A percentile compares a stretch with the other conserved stretches of the same genome.
Conservation (phyloP, 2,329 filamentous ascomycete genomes). For the Epichloe brachyelytri region DNA sequence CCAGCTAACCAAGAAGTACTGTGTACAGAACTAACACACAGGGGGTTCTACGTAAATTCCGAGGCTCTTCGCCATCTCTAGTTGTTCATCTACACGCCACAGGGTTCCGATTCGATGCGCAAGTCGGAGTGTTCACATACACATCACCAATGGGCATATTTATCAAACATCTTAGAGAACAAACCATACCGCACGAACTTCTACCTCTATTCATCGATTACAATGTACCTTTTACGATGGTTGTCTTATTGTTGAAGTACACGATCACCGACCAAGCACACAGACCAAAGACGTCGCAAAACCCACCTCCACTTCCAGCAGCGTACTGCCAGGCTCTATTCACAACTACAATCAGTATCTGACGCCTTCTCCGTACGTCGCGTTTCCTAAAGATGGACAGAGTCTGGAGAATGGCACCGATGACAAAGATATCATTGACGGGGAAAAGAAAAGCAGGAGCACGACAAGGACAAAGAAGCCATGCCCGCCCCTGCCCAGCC, state of each 20-base stretch:
- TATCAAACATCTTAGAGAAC: constrained; percentile 61
- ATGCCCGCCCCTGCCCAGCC: constrained; percentile 39
- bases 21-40: constrained; percentile 52
- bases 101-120: constrained; percentile 85
- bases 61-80: constrained; percentile 64
- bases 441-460: constrained; percentile 14
- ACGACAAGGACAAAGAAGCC: constrained; percentile 44
- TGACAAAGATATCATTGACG: constrained; percentile 23
- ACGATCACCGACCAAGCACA: constrained; percentile 65
- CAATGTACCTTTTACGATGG: constrained; percentile 83
- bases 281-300: constrained; percentile 45
- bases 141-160: constrained; percentile 79
- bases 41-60: constrained; percentile 73
- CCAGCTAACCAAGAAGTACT: neutral
- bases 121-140: constrained; percentile 85
- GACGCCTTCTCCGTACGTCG: constrained; percentile 75
- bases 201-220: constrained; percentile 61
- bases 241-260: constrained; percentile 86
- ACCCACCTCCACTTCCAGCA: constrained; percentile 40
- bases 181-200: constrained; percentile 82
- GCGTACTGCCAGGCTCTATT: constrained; percentile 63
- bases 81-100: constrained; percentile 74
- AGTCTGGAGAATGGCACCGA: constrained; percentile 13
- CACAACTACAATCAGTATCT: constrained; percentile 87
- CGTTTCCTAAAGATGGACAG: constrained; percentile 53